Conservation (phyloP, 306 rosid species). For the Cicer cuneatum region DNA sequence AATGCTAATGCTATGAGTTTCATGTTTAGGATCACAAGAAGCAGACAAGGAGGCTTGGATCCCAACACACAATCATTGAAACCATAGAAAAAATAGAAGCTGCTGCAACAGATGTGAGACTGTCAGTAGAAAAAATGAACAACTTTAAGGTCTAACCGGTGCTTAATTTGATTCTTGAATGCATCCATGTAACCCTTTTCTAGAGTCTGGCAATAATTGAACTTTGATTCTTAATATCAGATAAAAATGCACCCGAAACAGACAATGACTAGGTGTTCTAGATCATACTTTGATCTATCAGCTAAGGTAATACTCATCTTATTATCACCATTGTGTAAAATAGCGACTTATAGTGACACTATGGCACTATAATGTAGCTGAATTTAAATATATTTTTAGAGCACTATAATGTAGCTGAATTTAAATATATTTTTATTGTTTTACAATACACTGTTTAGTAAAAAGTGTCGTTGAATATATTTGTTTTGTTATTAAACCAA, state of each 20-base stretch:
- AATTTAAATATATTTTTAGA: no score
- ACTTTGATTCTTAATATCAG: constrained; percentile 48
- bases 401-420: no score
- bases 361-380: no score
- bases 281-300: constrained; percentile 65
- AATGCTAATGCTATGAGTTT: constrained; percentile 31
- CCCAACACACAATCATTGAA: constrained; percentile 65
- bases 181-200: neutral
- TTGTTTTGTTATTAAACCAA: neutral
- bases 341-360: no score
- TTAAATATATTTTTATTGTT: no score
- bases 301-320: constrained; percentile 62
- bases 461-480: no score
- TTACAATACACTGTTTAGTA: no score
- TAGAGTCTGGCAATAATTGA: constrained; percentile 10
- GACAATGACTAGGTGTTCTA: constrained; percentile 63
- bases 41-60: constrained; percentile 61
- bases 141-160: constrained; percentile 54
- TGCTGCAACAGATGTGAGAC: constrained; percentile 69
- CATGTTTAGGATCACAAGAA: constrained; percentile 58
- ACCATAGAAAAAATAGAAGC: constrained; percentile 80
- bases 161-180: neutral
- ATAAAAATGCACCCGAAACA: constrained; percentile 64
- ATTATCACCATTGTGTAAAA: neutral
- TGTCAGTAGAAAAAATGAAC: constrained; percentile 64